Percentiles rank a stretch among this genome's conserved stretches.
Evolutionary conservation across 1,284 basidiomycete species (phyloP).

Genomic region (Afroboletus lepidellus): DNA sequence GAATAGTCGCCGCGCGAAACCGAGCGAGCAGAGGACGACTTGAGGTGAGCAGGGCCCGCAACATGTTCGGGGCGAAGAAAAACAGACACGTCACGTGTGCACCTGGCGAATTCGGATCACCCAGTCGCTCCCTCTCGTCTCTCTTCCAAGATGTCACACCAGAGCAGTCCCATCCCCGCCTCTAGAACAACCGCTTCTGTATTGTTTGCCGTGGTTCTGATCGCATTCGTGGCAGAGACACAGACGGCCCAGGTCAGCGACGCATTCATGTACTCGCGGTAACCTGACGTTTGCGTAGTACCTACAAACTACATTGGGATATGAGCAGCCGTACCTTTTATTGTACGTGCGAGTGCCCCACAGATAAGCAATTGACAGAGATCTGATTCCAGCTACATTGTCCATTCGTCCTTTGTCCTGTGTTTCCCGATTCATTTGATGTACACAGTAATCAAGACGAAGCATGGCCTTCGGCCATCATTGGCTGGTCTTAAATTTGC

Average conservation of each 20-base stretch:
- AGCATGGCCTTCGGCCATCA: constrained; percentile 46
- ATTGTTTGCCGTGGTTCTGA: constrained; percentile 47
- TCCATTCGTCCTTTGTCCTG: constrained; percentile 68
- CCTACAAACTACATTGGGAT: constrained; percentile 68
- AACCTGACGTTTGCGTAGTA: constrained; percentile 44
- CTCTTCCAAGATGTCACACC: constrained; percentile 14
- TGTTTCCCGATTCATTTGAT: constrained; percentile 71
- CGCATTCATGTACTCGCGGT: not conserved
- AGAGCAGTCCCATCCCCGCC: not conserved
- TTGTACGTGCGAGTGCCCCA: constrained; percentile 52
- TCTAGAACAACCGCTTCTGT: constrained; percentile 31
- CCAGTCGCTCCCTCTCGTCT: not conserved
- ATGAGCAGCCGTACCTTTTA: constrained; percentile 74
- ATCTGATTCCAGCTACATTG: constrained; percentile 56
- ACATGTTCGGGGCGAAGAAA: constrained; percentile 41
- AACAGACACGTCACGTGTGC: constrained; percentile 13
- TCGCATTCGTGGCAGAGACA: constrained; percentile 70
- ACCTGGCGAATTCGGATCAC: no score
- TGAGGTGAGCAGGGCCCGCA: constrained; percentile 62
- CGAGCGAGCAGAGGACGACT: constrained; percentile 58
- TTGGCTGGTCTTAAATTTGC: constrained; percentile 50
- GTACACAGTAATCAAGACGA: constrained; percentile 52
- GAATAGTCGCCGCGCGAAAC: constrained; percentile 41
- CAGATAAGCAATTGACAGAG: constrained; percentile 5
- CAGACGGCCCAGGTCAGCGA: constrained; percentile 64